A percentile compares a stretch with the other conserved stretches of the same genome.
These are phyloP conservation scores for Neofusicoccum cordaticola DNA, from an alignment of 2,329 filamentous ascomycete species.

Conservation along the genomic window DNA sequence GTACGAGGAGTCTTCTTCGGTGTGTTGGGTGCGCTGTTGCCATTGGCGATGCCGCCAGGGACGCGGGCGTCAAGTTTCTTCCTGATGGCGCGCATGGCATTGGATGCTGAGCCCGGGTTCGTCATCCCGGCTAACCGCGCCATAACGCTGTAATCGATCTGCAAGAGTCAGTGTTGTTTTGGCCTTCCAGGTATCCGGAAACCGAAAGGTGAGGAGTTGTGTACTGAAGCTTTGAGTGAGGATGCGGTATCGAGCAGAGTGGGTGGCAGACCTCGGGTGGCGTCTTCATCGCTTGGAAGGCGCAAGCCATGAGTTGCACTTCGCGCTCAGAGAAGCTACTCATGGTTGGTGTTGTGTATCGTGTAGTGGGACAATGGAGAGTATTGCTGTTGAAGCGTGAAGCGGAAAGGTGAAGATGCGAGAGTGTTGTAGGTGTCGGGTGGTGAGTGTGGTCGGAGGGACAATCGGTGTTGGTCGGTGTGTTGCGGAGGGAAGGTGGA, in stretches of 20 bases:
- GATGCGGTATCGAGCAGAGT: background rate
- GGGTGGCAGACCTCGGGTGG: constrained; percentile 5
- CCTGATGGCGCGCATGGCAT: constrained; percentile 37
- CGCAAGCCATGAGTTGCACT: constrained; percentile 18
- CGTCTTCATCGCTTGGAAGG: constrained; percentile 15
- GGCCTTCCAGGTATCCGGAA: background rate
- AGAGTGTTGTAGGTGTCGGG: no score
- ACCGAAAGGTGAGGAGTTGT: background rate
- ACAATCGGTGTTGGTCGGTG: background rate
- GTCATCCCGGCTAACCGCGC: constrained; percentile 34
- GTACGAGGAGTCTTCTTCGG: background rate
- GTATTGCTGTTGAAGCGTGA: background rate
- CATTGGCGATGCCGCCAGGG: background rate
- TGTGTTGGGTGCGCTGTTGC: background rate
- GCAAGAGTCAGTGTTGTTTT: background rate
- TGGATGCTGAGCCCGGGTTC: constrained; percentile 37
- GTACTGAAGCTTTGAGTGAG: background rate
- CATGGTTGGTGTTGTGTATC: background rate
- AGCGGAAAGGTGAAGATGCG: background rate
- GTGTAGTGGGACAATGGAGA: no score
- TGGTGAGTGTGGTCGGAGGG: background rate
- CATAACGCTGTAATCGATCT: constrained; percentile 39
- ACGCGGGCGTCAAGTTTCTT: constrained; percentile 27
- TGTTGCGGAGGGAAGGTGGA: background rate
- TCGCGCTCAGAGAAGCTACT: constrained; percentile 10